Percentiles rank a stretch among this genome's conserved stretches.
Evolutionary conservation across 345 rosid genomes (phyloP).

Genomic region (Eutrema yunnanense): DNA sequence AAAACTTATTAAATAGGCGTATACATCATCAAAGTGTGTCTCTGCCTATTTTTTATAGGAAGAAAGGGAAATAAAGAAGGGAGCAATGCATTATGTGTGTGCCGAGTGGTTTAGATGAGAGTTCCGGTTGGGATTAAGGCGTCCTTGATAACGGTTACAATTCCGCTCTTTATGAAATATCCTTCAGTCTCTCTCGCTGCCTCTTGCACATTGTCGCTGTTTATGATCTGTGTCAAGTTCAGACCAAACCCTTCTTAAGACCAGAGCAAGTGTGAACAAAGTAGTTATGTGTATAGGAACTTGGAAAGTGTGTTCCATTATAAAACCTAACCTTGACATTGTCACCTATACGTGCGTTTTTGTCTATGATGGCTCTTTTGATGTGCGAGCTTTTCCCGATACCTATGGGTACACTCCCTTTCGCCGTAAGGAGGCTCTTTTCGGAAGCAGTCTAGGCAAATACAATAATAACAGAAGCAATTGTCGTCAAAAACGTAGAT

Average conservation of each 20-base stretch:
- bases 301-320: background rate
- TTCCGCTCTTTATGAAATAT: conserved; percentile 93
- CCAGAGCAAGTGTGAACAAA: background rate
- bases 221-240: conserved; percentile 53
- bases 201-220: conserved; percentile 76
- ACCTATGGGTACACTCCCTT: conserved; percentile 88
- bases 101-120: conserved; percentile 31
- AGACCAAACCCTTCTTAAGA: background rate
- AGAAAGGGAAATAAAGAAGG: background rate
- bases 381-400: conserved; percentile 77
- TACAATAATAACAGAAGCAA: background rate
- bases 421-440: conserved; percentile 66
- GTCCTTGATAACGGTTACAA: conserved; percentile 88
- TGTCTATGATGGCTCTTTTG: conserved; percentile 90
- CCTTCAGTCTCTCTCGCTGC: conserved; percentile 93
- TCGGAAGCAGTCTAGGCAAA: conserved; percentile 63
- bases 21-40: conserved; percentile 6
- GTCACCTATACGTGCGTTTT: conserved; percentile 84
- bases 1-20: background rate
- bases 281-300: background rate
- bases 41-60: background rate
- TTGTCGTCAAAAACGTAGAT: background rate
- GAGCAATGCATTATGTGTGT: background rate
- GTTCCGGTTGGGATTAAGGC: conserved; percentile 90
- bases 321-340: conserved; percentile 57